These are phyloP conservation scores for Rhodosporidiobolus sp. DNA, from an alignment of 768 basidiomycete genomes.

Conservation along the genomic window DNA sequence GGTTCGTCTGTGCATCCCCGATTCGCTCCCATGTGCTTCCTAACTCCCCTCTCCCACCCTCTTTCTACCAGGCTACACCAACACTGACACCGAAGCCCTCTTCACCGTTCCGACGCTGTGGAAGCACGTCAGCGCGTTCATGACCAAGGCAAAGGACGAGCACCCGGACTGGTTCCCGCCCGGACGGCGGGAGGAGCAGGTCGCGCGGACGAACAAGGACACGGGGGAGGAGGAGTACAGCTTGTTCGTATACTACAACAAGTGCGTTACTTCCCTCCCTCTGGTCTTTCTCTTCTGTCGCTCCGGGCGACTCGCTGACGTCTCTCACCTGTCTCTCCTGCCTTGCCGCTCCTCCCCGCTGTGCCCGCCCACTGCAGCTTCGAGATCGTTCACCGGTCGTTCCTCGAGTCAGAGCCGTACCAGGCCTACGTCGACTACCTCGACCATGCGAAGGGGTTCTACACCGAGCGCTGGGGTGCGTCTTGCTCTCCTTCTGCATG, in stretches of 20 bases:
- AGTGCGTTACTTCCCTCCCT: background rate
- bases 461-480: constrained; percentile 24
- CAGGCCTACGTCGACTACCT: constrained; percentile 11
- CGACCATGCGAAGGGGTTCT: constrained; percentile 15
- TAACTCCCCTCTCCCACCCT: background rate
- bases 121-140: background rate
- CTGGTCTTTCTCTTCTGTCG: background rate
- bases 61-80: background rate
- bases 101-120: constrained; percentile 5
- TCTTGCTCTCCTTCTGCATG: background rate
- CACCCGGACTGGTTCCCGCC: background rate
- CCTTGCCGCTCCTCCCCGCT: background rate
- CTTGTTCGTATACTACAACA: background rate
- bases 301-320: background rate
- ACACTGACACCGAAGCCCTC: background rate
- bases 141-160: background rate
- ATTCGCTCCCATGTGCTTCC: background rate
- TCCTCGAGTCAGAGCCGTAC: constrained; percentile 22
- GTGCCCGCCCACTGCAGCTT: background rate
- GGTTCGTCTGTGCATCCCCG: background rate
- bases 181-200: background rate
- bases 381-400: constrained; percentile 25
- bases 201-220: background rate
- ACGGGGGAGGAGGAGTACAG: background rate
- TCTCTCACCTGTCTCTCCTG: background rate